These are phyloP conservation scores for Balakata baccata DNA, from an alignment of 345 rosid genomes.

Conservation along the genomic window DNA sequence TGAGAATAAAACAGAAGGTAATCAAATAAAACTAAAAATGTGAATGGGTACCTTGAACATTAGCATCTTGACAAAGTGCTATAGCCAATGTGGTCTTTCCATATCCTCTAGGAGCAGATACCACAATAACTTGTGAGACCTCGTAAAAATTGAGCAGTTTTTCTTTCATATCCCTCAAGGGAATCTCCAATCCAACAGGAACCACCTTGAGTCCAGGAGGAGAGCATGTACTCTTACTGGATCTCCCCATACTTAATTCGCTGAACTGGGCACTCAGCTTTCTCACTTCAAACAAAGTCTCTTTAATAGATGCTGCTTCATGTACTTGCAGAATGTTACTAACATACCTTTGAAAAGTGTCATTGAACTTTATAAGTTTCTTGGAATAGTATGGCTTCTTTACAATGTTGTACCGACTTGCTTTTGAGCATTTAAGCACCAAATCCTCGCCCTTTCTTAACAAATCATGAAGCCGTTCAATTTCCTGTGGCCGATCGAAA, in stretches of 20 bases:
- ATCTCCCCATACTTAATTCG: background rate
- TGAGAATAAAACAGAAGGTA: too few species aligned
- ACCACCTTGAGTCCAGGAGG: conserved; percentile 21
- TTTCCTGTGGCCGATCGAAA: conserved; percentile 13
- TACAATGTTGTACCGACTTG: background rate
- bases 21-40: background rate
- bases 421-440: conserved; percentile 3
- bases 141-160: conserved; percentile 14
- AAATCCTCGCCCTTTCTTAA: conserved; percentile 2
- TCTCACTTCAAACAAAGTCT: background rate
- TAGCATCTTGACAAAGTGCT: conserved; percentile 22
- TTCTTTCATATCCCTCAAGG: conserved; percentile 19
- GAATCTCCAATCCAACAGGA: conserved; percentile 29
- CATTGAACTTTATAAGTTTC: conserved; percentile 20
- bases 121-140: conserved; percentile 7
- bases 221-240: conserved; percentile 14
- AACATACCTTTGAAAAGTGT: background rate
- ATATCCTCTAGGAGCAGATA: conserved; percentile 32
- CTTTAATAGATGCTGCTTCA: conserved; percentile 20
- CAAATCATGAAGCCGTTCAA: background rate
- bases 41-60: conserved; percentile 15
- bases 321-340: conserved; percentile 17
- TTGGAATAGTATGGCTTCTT: conserved; percentile 10
- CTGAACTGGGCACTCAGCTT: background rate
- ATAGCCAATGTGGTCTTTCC: conserved; percentile 31